Conservation (phyloP, 306 rosid genomes). For the Vachellia collinsii region DNA sequence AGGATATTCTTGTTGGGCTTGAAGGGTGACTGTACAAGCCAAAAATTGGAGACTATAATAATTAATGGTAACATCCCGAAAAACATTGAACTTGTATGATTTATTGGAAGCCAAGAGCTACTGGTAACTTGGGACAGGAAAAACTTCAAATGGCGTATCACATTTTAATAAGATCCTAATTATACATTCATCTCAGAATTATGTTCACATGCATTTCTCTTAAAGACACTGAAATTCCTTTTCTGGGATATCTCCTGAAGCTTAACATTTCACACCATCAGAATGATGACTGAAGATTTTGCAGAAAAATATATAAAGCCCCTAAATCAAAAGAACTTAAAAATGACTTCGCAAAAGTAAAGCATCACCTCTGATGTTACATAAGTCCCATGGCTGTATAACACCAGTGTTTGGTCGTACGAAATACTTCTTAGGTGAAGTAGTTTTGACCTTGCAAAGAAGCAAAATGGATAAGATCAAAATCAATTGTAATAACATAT, state of each 20-base stretch:
- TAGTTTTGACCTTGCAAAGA: slow-evolving; percentile 69
- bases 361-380: slow-evolving; percentile 65
- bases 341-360: not conserved
- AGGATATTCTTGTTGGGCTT: slow-evolving; percentile 71
- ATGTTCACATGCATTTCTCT: slow-evolving; percentile 2
- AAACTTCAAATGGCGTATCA: not conserved
- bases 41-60: slow-evolving; percentile 32
- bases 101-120: slow-evolving; percentile 19
- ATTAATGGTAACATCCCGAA: slow-evolving; percentile 25
- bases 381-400: slow-evolving; percentile 69
- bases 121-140: not conserved
- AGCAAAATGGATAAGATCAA: slow-evolving; percentile 11
- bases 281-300: slow-evolving; percentile 9
- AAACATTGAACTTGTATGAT: slow-evolving; percentile 25
- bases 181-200: slow-evolving; percentile 9
- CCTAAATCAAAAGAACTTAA: not conserved
- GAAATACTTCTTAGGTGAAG: slow-evolving; percentile 83
- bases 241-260: not conserved
- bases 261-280: slow-evolving; percentile 13
- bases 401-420: slow-evolving; percentile 81
- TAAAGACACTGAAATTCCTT: not conserved
- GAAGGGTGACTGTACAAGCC: slow-evolving; percentile 63
- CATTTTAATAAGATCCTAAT: not conserved
- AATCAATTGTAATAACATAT: slow-evolving; percentile 35
- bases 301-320: not conserved